Base-by-base conservation (phyloP, 345 rosid genomes). In the Aquilaria malaccensis region DNA sequence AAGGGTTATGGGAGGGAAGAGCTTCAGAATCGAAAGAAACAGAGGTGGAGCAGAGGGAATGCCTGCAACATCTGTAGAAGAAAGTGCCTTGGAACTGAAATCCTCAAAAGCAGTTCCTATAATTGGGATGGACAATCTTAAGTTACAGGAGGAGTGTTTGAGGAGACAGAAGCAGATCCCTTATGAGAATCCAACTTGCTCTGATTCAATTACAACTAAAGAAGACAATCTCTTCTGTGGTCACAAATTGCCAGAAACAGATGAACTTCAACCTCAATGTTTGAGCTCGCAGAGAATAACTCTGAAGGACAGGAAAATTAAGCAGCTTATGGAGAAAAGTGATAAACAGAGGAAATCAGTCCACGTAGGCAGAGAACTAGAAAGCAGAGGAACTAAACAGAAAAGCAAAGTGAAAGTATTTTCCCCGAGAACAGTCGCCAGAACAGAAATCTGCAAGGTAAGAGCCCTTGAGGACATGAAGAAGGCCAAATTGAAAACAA, bases 261-360 rank as follows among this genome's bases (percentile, higher is more conserved):
- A 14, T 12, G 33, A 45, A 51, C 9, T 53, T 58, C 56, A 65
- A 9, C 64, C 15, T 49, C 62, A 76, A 59, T 64, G 67, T 45
- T 52, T 69, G 33, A 46, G 69, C 66, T 64, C 61, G 1, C 71
- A 63, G 47, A 71, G 79, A 83, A 67, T 64, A 59, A 75, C 69
- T 52, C 70, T 65, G 73, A 81, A 81, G 73, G 73, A 70, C 67
- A 74, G 52, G 60, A 84, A 85, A 70, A 15, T 66, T n/a, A 71
- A 78, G 64, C 81, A 73, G 70, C 47, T 76, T 46, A 83, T 70
- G 75, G 64, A 68, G 59, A 82, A 68, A 73, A 75, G 64, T 22
- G 87, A 77, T 62, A 75, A 73, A 66, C 86, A 74, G 72, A 85
- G 98, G 69, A 93, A 83, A 72, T 84, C 94, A 70, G 15, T 81